Percentiles rank a stretch among this genome's conserved stretches.
Evolutionary conservation across 371 early-diverging fungal species (phyloP).

Genomic region (Apophysomyces trapeziformis): DNA sequence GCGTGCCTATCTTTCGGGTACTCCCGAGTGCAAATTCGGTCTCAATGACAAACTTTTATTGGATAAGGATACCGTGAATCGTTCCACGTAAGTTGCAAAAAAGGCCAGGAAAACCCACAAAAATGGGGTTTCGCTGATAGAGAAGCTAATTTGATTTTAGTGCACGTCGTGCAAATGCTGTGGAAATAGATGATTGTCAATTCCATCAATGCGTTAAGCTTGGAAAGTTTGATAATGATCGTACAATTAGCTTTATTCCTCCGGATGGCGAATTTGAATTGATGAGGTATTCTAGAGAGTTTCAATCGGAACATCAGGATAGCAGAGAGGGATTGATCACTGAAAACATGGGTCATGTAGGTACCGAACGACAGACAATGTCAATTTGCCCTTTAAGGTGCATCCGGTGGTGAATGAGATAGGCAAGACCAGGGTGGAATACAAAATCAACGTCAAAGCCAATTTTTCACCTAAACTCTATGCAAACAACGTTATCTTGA

Average conservation of each 20-base stretch:
- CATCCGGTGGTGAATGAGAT: constrained; percentile 85
- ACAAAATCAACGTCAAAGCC: constrained; percentile 76
- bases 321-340: background rate
- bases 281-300: constrained; percentile 65
- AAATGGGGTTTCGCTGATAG: no score
- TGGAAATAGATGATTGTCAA: constrained; percentile 90
- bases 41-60: constrained; percentile 83
- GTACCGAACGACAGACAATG: constrained; percentile 88
- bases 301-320: background rate
- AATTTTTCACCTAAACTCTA: constrained; percentile 78
- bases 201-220: constrained; percentile 93
- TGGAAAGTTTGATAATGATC: constrained; percentile 79
- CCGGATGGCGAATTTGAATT: constrained; percentile 97
- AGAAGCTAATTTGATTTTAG: constrained; percentile 10
- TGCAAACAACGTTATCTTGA: constrained; percentile 82
- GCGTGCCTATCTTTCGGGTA: constrained; percentile 95
- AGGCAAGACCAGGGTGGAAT: constrained; percentile 78
- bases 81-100: constrained; percentile 32
- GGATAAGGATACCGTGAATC: constrained; percentile 68
- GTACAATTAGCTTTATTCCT: constrained; percentile 92
- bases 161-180: constrained; percentile 61
- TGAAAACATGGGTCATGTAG: constrained; percentile 29
- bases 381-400: constrained; percentile 85
- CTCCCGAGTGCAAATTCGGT: constrained; percentile 97
- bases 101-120: no score